Evolutionary conservation across 352 stramenopile species (phyloP), one percentile per base, ranked within the genome.

Genomic region (Globisporangium cederbergense): DNA sequence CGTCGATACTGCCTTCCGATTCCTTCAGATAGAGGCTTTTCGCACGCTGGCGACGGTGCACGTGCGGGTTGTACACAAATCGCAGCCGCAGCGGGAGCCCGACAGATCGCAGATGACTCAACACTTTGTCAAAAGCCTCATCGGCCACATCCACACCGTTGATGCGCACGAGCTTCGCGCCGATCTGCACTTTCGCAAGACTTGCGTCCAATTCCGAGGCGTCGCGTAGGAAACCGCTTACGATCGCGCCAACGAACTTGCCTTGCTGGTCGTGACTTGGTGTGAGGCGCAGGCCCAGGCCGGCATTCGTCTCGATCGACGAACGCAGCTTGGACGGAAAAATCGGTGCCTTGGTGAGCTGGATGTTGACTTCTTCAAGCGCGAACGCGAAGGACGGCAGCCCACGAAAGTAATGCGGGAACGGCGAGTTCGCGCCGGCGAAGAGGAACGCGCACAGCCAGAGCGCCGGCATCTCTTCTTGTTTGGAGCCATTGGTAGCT

Each of bases 351-450:
- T 73, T 72, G 11, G 73, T 77, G 7, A 93, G 58, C 59, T 80
- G 70, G 20, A 93, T 70, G 45, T 92, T 90, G 46, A 89, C 58
- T 61, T 95, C 80, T 56, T 95, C 79, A 50, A 83, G 63, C 11
- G 86, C 81, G 43, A 89, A 78, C 7, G 86, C 86, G 57, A 95
- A 95, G 11, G 73, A 75, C 18, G 86, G 86, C 49, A 95, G 78
- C 0, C 77, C 81, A 25, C 69, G 64, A 66, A 91, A 89, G 25
- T 79, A 73, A 51, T 88, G 78, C 18, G 83, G 85, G 59, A 93
- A 92, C 43, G 86, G 82, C 28, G 71, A 68, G 50, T 95, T 95
- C 20, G 83, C 83, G 30, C 83, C 86, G 14, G 83, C 78, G 43
- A 93, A 78, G 8, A 95, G 60, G 50, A 93, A 95, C 43, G 77